phyloP scores from a whole-genome alignment of 2,329 filamentous ascomycete species.

The Cladosporium cucumerinum region DNA sequence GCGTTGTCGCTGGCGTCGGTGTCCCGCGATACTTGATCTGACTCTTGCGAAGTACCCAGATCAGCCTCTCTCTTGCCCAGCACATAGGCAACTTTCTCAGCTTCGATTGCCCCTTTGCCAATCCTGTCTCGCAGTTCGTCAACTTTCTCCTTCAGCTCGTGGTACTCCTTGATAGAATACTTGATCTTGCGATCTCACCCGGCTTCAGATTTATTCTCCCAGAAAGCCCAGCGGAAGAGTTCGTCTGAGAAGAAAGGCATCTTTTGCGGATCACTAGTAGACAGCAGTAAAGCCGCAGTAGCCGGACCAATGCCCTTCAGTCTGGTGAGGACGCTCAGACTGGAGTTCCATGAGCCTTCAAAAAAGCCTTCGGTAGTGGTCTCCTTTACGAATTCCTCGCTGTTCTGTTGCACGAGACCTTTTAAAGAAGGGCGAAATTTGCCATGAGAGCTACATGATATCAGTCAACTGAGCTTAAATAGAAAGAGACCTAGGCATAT shows the following conservation, averaged over 20 bases:
- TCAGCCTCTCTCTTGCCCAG: slow-evolving; percentile 49
- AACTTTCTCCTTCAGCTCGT: slow-evolving; percentile 46
- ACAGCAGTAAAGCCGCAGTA: slow-evolving; percentile 71
- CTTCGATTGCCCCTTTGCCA: slow-evolving; percentile 55
- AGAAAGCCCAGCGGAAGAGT: slow-evolving; percentile 68
- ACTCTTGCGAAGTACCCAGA: neutral
- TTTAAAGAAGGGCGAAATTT: slow-evolving; percentile 49
- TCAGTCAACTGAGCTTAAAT: neutral
- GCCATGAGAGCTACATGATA: slow-evolving; percentile 45
- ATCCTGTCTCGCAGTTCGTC: slow-evolving; percentile 44
- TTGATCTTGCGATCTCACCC: slow-evolving; percentile 56
- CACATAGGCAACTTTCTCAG: slow-evolving; percentile 70
- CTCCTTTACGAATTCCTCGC: slow-evolving; percentile 43
- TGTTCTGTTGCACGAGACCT: slow-evolving; percentile 57
- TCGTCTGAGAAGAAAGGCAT: slow-evolving; percentile 80
- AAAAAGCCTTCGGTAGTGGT: slow-evolving; percentile 54
- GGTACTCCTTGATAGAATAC: slow-evolving; percentile 69
- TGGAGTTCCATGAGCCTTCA: slow-evolving; percentile 15
- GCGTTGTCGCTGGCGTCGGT: neutral
- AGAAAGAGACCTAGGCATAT: neutral
- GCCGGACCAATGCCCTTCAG: slow-evolving; percentile 77
- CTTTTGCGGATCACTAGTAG: slow-evolving; percentile 57
- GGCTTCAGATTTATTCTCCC: slow-evolving; percentile 38
- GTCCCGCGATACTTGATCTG: neutral
- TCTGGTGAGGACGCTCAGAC: slow-evolving; percentile 52